phyloP scores from a whole-genome alignment of 805 yeast genomes.

The Metschnikowia similis region DNA sequence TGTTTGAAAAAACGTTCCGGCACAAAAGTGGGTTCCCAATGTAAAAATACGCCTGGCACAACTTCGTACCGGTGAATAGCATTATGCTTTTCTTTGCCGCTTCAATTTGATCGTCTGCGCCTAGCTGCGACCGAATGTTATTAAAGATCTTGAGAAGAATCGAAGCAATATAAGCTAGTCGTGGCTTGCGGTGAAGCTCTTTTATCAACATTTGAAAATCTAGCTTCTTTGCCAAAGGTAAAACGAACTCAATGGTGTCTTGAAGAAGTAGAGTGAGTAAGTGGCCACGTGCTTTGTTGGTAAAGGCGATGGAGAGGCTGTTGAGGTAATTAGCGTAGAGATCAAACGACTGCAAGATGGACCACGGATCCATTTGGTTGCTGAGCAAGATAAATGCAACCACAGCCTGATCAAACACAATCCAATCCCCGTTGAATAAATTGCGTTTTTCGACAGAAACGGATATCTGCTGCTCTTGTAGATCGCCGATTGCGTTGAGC shows the following conservation, averaged over 20 bases:
- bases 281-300: constrained; percentile 38
- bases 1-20: constrained; percentile 57
- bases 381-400: constrained; percentile 45
- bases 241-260: constrained; percentile 32
- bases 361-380: constrained; percentile 51
- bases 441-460: constrained; percentile 19
- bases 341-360: constrained; percentile 51
- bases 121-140: constrained; percentile 49
- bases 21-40: constrained; percentile 56
- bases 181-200: constrained; percentile 40
- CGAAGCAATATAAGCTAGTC: constrained; percentile 49
- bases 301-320: constrained; percentile 46
- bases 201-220: constrained; percentile 39
- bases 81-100: constrained; percentile 46
- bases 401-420: constrained; percentile 43
- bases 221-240: constrained; percentile 43
- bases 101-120: constrained; percentile 33
- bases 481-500: constrained; percentile 19
- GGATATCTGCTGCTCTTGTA: constrained; percentile 16
- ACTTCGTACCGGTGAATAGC: constrained; percentile 47
- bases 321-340: constrained; percentile 45
- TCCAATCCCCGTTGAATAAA: constrained; percentile 36
- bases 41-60: constrained; percentile 54
- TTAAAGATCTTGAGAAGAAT: constrained; percentile 57
- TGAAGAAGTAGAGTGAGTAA: constrained; percentile 33